These are phyloP conservation scores for Polyporus tsugae DNA, from an alignment of 1,284 basidiomycete genomes.

Conservation along the genomic window DNA sequence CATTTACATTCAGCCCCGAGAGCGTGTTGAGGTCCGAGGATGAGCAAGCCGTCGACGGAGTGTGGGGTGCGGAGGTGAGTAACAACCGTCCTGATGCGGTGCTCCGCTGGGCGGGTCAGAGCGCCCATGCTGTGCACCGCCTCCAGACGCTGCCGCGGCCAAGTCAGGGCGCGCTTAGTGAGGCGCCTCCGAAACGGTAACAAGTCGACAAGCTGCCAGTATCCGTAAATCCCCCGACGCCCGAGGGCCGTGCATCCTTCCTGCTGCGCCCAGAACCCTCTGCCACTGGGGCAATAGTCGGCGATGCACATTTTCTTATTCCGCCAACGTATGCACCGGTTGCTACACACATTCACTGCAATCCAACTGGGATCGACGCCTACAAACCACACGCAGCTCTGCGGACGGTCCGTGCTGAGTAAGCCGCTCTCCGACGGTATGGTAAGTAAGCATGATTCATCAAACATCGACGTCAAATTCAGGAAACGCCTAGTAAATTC, in stretches of 20 bases:
- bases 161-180: not conserved
- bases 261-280: not conserved
- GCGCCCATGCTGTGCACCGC: slow-evolving; percentile 11
- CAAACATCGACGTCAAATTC: slow-evolving; percentile 5
- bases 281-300: not conserved
- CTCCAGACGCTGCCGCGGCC: not conserved
- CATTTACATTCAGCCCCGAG: not conserved
- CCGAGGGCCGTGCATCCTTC: not conserved
- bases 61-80: slow-evolving; percentile 18
- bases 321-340: not conserved
- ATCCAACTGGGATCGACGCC: not conserved
- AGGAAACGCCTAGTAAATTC: slow-evolving; percentile 5
- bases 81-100: slow-evolving; percentile 22
- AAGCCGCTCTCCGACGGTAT: not conserved
- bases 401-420: not conserved
- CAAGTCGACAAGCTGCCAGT: not conserved
- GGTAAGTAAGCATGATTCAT: not conserved
- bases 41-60: slow-evolving; percentile 18
- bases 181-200: not conserved
- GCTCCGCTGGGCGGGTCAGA: slow-evolving; percentile 1
- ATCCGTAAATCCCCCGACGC: slow-evolving; percentile 1
- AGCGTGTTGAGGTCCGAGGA: not conserved
- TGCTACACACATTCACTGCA: not conserved
- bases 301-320: not conserved
- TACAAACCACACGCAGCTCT: not conserved